Conservation (phyloP, 179 eudicot genomes). For the Pouteria campechiana region DNA sequence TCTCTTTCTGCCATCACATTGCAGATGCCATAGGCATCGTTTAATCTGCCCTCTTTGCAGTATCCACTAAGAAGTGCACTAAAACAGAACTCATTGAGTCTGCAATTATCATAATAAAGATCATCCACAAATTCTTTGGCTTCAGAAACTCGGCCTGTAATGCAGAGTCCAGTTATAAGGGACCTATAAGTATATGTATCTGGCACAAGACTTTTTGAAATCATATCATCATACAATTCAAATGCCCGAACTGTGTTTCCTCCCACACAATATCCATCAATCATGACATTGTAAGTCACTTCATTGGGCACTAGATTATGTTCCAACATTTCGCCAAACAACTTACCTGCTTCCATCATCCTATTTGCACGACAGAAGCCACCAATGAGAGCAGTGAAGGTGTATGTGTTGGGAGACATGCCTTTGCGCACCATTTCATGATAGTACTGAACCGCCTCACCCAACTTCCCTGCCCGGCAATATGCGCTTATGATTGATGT, state of each 20-base stretch:
- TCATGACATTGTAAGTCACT: constrained; percentile 67
- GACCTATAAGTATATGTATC: constrained; percentile 76
- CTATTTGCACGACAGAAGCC: constrained; percentile 49
- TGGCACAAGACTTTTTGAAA: constrained; percentile 57
- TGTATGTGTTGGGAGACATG: constrained; percentile 56
- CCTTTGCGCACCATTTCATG: constrained; percentile 78
- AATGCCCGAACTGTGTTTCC: constrained; percentile 49
- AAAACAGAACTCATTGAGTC: constrained; percentile 62
- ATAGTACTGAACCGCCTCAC: constrained; percentile 47
- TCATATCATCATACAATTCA: constrained; percentile 57
- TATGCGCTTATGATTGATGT: constrained; percentile 61
- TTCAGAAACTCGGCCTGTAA: constrained; percentile 40
- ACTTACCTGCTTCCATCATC: constrained; percentile 48
- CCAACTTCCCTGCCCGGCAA: constrained; percentile 35
- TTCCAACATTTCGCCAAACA: constrained; percentile 47
- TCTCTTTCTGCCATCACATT: constrained; percentile 53
- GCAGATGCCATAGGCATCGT: constrained; percentile 50
- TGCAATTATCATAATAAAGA: constrained; percentile 31
- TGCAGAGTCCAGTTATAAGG: constrained; percentile 66
- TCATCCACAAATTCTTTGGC: constrained; percentile 56
- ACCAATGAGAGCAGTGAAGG: constrained; percentile 57
- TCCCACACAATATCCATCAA: constrained; percentile 59
- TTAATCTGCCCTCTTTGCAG: constrained; percentile 50
- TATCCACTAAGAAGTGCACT: constrained; percentile 59
- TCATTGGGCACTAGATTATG: constrained; percentile 40